phyloP scores from a whole-genome alignment of 306 rosid genomes.

The Prinsepia uniflora region DNA sequence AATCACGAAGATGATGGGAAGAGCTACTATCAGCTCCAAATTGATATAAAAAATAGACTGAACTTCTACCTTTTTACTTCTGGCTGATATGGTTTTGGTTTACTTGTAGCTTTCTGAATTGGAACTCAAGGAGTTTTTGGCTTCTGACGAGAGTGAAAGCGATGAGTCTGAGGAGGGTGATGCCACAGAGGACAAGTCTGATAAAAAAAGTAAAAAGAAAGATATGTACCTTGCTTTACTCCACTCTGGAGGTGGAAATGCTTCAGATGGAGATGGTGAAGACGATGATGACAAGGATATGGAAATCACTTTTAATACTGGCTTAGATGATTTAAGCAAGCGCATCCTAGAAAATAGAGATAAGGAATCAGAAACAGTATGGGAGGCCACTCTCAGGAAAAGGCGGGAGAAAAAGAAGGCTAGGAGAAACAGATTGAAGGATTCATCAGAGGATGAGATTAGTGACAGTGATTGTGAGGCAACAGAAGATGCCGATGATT shows the following conservation, averaged over 20 bases:
- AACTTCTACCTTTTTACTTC: constrained; percentile 8
- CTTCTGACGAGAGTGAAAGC: constrained; percentile 71
- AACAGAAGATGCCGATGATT: constrained; percentile 59
- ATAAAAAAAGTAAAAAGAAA: constrained; percentile 43
- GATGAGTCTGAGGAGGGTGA: constrained; percentile 43
- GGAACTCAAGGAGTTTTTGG: constrained; percentile 68
- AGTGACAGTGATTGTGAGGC: constrained; percentile 55
- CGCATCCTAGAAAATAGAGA: constrained; percentile 76
- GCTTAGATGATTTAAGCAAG: constrained; percentile 82
- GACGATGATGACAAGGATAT: constrained; percentile 52
- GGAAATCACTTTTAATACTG: constrained; percentile 93
- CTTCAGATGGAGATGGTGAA: constrained; percentile 56
- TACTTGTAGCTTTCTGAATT: constrained; percentile 56
- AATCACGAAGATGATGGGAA: background rate
- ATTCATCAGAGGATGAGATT: constrained; percentile 63
- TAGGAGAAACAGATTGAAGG: constrained; percentile 50
- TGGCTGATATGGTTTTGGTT: constrained; percentile 19
- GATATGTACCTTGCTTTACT: constrained; percentile 61
- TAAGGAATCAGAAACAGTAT: constrained; percentile 65
- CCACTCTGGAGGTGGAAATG: constrained; percentile 45
- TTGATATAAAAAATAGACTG: background rate
- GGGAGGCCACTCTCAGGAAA: constrained; percentile 72
- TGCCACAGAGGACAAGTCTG: constrained; percentile 32
- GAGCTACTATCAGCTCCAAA: background rate
- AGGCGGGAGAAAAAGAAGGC: constrained; percentile 65